phyloP scores from a whole-genome alignment of 768 basidiomycete genomes.

The Termitomyces sp. region DNA sequence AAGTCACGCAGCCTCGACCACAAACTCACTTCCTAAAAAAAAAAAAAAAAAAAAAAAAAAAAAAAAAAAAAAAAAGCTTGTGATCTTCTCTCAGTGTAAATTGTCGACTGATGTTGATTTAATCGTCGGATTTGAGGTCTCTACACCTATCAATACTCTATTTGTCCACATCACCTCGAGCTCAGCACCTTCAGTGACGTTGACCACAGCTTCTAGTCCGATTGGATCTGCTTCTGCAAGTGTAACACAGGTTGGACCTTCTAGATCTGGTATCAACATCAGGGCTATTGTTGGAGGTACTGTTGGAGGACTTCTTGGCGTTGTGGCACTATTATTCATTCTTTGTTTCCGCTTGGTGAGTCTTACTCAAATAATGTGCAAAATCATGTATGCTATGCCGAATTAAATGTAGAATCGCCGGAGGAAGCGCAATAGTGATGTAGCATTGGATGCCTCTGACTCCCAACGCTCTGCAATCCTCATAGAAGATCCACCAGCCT shows the following conservation, averaged over 20 bases:
- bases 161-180: background rate
- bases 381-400: background rate
- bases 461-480: constrained; percentile 62
- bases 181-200: background rate
- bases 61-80: too few relatives aligned
- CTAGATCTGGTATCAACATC: constrained; percentile 14
- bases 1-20: too few relatives aligned
- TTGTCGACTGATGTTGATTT: background rate
- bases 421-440: constrained; percentile 32
- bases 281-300: constrained; percentile 36
- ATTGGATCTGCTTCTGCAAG: constrained; percentile 10
- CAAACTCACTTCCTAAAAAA: too few relatives aligned
- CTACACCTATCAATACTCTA: background rate
- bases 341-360: constrained; percentile 44
- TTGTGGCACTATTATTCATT: constrained; percentile 34
- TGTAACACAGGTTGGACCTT: constrained; percentile 7
- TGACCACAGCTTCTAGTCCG: background rate
- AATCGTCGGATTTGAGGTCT: background rate
- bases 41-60: too few relatives aligned
- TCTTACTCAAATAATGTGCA: background rate
- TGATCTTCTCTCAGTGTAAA: background rate
- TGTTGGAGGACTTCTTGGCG: constrained; percentile 38
- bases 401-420: constrained; percentile 25
- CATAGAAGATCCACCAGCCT: constrained; percentile 44
- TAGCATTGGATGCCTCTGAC: constrained; percentile 44